Evolutionary conservation across 2,329 filamentous ascomycete genomes (phyloP), one percentile per base, ranked within the genome.

Genomic region (Lasiodiplodia sp.): DNA sequence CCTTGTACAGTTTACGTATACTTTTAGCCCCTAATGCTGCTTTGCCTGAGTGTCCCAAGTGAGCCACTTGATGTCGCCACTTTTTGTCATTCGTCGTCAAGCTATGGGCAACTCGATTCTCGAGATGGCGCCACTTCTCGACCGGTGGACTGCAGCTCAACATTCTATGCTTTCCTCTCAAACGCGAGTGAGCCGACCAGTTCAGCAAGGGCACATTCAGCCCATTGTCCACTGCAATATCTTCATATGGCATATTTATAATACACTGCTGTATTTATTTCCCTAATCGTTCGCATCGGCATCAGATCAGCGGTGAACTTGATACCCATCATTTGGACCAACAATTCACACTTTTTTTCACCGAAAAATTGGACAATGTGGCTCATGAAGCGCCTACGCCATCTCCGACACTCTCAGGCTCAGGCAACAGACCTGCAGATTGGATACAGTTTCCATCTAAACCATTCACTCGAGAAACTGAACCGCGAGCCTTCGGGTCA

Each of bases 341-440:
- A 31, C 8, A 63, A 37, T 21, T 6, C 40, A 63, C n/a, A 18
- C 21, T n/a, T 21, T 14, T 25, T 63, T 34, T 40, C 4, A n/a
- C 37, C 23, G 23, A 47, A 6, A 2, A 16, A 16, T 49, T n/a
- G 23, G 12, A 47, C 18, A 53, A 64, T 52, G 47, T 52, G 28
- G 47, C 37, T 64, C 60, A 64, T 64, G 47, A 31, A 51, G 18
- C 60, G 60, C 21, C 60, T 64, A 14, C 60, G 47, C 47, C 28
- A 31, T 16, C 47, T 52, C 28, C 25, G 60, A 52, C 44, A 47
- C n/a, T 49, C 47, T n/a, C 47, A 52, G 52, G 37, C 37, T 21
- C 60, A 64, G 21, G 31, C 18, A n/a, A 47, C 37, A 12, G n/a
- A 18, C 25, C 47, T 47, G 21, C 47, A 64, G 28, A 47, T 28